A percentile compares a stretch with the other conserved stretches of the same genome.
These are phyloP conservation scores for Pelargonium citronellum DNA, from an alignment of 441 rosid species.

Conservation along the genomic window DNA sequence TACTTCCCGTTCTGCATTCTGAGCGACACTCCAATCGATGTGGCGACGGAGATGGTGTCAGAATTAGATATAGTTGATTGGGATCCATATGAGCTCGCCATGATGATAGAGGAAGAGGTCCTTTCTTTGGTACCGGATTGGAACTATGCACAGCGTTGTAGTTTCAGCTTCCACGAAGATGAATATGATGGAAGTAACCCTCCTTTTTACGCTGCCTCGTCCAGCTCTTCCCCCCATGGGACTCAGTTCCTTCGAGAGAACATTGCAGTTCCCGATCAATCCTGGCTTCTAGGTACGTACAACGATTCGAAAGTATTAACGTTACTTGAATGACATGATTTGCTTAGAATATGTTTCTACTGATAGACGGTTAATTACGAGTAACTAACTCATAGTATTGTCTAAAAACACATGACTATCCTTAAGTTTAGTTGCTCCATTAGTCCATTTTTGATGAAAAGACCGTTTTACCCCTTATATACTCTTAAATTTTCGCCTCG, in stretches of 20 bases:
- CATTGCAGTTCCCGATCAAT: conserved; percentile 9
- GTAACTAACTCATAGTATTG: too few relatives aligned
- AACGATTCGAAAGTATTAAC: too few relatives aligned
- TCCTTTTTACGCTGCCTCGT: conserved; percentile 38
- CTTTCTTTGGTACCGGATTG: conserved; percentile 57
- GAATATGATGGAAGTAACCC: conserved; percentile 27
- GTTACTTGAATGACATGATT: too few relatives aligned
- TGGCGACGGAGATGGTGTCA: conserved; percentile 86
- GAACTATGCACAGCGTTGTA: conserved; percentile 33
- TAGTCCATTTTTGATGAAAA: too few relatives aligned
- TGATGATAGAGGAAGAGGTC: conserved; percentile 76
- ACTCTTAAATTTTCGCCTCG: too few relatives aligned
- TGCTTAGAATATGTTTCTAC: too few relatives aligned
- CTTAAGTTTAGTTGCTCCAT: not conserved
- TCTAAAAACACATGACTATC: too few relatives aligned
- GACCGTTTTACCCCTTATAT: too few relatives aligned
- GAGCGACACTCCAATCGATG: conserved; percentile 67
- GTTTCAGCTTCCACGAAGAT: conserved; percentile 28
- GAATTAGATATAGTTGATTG: conserved; percentile 69
- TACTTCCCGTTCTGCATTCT: conserved; percentile 66
- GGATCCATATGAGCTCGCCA: conserved; percentile 69
- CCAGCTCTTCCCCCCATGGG: conserved; percentile 49
- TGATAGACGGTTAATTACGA: too few relatives aligned
- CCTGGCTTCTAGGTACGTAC: conserved; percentile 35
- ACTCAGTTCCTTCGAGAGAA: conserved; percentile 24